Evolutionary conservation across 139 green algal species (phyloP).

Genomic region (Astrephomene gubernaculifera): DNA sequence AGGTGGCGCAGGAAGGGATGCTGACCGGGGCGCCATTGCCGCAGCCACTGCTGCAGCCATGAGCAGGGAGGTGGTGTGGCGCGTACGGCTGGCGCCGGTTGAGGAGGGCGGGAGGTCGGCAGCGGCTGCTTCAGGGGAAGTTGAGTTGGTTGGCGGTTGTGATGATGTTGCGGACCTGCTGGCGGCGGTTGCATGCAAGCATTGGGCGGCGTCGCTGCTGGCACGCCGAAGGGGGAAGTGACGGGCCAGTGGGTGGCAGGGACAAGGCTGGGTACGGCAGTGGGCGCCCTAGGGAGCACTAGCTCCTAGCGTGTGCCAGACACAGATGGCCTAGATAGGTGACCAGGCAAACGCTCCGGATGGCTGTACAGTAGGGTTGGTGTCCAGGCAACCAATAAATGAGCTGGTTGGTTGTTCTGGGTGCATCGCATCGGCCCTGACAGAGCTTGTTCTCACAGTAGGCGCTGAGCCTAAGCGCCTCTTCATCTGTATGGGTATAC

Average conservation of each 20-base stretch:
- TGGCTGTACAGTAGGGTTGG: background rate
- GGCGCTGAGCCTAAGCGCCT: too few species aligned
- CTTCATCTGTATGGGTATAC: too few species aligned
- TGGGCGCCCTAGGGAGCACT: background rate
- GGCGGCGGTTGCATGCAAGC: slow-evolving; percentile 38
- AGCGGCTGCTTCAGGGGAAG: background rate
- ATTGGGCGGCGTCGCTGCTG: slow-evolving; percentile 11
- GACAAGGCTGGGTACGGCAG: background rate
- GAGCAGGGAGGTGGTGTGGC: background rate
- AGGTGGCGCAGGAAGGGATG: too few species aligned
- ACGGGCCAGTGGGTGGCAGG: too few species aligned
- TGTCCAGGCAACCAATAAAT: too few species aligned
- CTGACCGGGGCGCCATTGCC: too few species aligned
- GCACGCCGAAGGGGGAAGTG: background rate
- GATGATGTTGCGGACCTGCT: slow-evolving; percentile 47
- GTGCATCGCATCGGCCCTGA: too few species aligned
- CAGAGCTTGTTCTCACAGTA: too few species aligned
- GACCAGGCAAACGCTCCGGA: background rate
- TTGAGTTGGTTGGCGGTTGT: slow-evolving; percentile 28
- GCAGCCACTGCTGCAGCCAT: too few species aligned
- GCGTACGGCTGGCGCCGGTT: slow-evolving; percentile 3
- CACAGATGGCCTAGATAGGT: background rate
- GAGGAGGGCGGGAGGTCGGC: background rate
- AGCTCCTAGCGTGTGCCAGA: background rate
- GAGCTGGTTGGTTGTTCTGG: too few species aligned